Conservation (phyloP, 495 filamentous ascomycete species). For the Aspergillus incahuasiensis region DNA sequence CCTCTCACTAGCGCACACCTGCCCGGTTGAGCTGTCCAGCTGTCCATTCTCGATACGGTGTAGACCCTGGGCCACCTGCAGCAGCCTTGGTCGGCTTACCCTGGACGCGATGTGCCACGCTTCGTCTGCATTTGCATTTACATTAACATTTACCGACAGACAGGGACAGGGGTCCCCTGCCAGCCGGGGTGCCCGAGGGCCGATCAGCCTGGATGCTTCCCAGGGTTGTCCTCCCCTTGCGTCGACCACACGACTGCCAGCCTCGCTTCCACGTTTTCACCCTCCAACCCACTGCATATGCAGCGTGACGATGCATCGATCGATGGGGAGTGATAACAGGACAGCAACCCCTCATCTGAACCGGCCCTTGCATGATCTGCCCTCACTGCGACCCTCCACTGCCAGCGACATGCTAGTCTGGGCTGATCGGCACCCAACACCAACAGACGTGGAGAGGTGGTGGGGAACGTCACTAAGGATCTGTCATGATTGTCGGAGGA, state of each 20-base stretch:
- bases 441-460: background rate
- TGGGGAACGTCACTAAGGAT: background rate
- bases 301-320: conserved; percentile 8
- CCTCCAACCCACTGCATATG: background rate
- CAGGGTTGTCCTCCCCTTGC: too few relatives aligned
- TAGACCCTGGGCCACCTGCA: background rate
- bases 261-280: conserved; percentile 14
- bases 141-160: background rate
- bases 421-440: background rate
- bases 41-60: background rate
- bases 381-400: background rate
- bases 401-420: background rate
- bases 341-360: too few relatives aligned
- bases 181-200: conserved; percentile 12
- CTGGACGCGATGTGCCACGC: background rate
- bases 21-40: background rate
- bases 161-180: background rate
- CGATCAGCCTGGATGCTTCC: background rate
- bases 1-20: background rate
- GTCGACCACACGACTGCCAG: background rate
- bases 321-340: background rate
- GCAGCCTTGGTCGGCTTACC: background rate
- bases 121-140: too few relatives aligned
- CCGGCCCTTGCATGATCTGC: background rate
- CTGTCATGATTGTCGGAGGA: conserved; percentile 12